phyloP scores from a whole-genome alignment of 2,329 filamentous ascomycete species.

The Colletotrichum sidae region DNA sequence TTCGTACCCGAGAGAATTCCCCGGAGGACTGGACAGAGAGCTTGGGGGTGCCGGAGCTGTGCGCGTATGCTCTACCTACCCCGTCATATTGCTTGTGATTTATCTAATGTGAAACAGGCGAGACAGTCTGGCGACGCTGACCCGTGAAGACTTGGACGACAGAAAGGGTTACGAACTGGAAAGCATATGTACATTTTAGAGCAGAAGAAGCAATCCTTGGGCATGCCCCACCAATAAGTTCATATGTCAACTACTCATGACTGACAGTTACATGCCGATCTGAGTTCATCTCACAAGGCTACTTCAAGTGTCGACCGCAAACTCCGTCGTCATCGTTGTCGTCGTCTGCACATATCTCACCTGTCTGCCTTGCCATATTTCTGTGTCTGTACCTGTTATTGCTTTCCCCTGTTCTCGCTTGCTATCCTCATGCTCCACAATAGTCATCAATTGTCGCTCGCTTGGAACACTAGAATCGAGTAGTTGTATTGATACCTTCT shows the following conservation, averaged over 20 bases:
- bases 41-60: constrained; percentile 76
- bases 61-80: constrained; percentile 65
- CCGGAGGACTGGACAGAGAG: constrained; percentile 79
- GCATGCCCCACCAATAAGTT: constrained; percentile 26
- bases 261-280: neutral
- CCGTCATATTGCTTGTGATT: neutral
- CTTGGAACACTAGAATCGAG: too few species aligned
- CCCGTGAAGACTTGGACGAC: constrained; percentile 51
- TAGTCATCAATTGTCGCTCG: too few species aligned
- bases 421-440: too few species aligned
- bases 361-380: too few species aligned
- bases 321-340: too few species aligned
- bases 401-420: too few species aligned
- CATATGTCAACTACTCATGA: constrained; percentile 17
- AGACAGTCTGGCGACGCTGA: constrained; percentile 67
- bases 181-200: constrained; percentile 36
- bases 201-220: constrained; percentile 36
- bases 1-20: constrained; percentile 76
- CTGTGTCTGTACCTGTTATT: too few species aligned
- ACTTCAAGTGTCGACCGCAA: too few species aligned
- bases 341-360: too few species aligned
- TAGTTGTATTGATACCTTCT: too few species aligned
- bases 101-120: constrained; percentile 52
- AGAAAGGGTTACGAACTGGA: constrained; percentile 19
- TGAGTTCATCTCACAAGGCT: neutral